Conservation (phyloP, 2,329 filamentous ascomycete species). For the Cladosporium halotolerans region DNA sequence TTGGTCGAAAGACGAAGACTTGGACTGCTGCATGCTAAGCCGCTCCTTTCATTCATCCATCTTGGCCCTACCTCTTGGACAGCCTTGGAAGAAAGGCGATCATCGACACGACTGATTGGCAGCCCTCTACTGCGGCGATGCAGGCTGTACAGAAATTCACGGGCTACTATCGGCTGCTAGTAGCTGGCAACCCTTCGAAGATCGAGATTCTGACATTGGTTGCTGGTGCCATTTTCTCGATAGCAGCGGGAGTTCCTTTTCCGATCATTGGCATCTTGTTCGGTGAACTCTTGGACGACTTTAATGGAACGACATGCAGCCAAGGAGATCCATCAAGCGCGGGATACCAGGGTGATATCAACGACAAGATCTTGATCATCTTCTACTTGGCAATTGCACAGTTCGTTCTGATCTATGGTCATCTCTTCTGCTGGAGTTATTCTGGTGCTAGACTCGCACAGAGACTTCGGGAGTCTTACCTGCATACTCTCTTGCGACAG, state of each 20-base stretch:
- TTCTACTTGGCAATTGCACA: constrained; percentile 59
- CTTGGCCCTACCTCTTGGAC: constrained; percentile 5
- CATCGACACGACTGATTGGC: not conserved
- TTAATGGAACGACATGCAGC: constrained; percentile 53
- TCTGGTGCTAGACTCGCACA: constrained; percentile 58
- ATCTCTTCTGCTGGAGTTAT: constrained; percentile 59
- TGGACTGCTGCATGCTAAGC: constrained; percentile 3
- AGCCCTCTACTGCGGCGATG: constrained; percentile 1
- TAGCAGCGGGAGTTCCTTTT: constrained; percentile 56
- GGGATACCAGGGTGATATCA: constrained; percentile 41
- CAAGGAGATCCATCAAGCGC: constrained; percentile 26
- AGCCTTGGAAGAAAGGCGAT: not conserved
- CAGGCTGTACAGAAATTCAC: constrained; percentile 4
- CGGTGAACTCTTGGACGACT: constrained; percentile 55
- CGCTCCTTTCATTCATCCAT: not conserved
- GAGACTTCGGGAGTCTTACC: constrained; percentile 55
- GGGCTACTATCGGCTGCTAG: constrained; percentile 6
- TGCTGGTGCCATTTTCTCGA: constrained; percentile 41
- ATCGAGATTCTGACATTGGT: constrained; percentile 29
- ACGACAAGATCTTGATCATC: constrained; percentile 53
- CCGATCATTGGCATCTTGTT: constrained; percentile 60
- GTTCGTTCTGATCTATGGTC: constrained; percentile 58
- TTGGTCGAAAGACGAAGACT: constrained; percentile 5
- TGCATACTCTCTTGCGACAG: constrained; percentile 53
- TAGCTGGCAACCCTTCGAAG: constrained; percentile 9